Percentiles rank a stretch among this genome's conserved stretches.
phyloP scores from a whole-genome alignment of 2,329 filamentous ascomycete species.

The Sporothrix humicola region DNA sequence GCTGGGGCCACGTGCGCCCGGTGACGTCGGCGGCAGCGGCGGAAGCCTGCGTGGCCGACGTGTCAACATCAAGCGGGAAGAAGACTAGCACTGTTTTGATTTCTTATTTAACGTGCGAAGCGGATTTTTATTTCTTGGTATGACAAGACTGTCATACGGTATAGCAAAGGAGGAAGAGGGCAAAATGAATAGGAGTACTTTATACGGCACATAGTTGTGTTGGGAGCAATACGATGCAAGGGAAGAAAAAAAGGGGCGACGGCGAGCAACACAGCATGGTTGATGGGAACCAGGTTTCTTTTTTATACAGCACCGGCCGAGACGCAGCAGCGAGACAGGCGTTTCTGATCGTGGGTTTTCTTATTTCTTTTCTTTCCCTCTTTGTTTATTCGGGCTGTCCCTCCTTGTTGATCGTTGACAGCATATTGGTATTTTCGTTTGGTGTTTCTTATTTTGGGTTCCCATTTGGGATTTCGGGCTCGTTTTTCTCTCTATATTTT shows the following conservation, averaged over 20 bases:
- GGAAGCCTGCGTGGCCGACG: constrained; percentile 28
- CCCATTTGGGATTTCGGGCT: background rate
- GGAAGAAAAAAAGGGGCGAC: background rate
- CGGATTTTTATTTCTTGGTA: background rate
- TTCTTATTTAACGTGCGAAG: background rate
- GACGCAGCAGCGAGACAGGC: constrained; percentile 18
- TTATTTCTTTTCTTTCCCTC: background rate
- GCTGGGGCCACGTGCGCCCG: constrained; percentile 80
- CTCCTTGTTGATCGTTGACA: background rate
- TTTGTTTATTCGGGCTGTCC: background rate
- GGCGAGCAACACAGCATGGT: background rate
- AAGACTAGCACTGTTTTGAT: constrained; percentile 21
- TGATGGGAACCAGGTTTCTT: constrained; percentile 11
- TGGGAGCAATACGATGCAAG: constrained; percentile 11
- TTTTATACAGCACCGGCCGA: constrained; percentile 18
- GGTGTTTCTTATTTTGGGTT: background rate
- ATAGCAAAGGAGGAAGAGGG: background rate
- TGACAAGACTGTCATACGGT: constrained; percentile 14
- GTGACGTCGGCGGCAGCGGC: constrained; percentile 40
- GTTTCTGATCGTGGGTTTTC: constrained; percentile 20
- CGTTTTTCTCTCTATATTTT: background rate
- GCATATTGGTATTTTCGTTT: background rate
- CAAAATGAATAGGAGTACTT: background rate
- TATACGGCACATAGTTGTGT: background rate
- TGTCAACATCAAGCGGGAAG: constrained; percentile 37